Base-by-base conservation (phyloP, 192 early-diverging fungal species). In the Globomyces pollinis-pini region DNA sequence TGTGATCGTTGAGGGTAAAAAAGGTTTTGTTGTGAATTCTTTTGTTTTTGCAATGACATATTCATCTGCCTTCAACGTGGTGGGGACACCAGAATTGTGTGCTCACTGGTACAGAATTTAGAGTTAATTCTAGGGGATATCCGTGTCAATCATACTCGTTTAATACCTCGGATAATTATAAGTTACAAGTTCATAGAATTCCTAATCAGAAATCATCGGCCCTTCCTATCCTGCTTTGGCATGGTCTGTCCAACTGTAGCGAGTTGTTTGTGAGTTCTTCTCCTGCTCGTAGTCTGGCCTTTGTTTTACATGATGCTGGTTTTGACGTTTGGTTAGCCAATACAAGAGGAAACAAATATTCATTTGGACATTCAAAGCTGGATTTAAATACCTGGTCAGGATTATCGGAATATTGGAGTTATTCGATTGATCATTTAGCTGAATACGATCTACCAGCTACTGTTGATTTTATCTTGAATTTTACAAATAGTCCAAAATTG, bases 321-420 rank as follows among this genome's bases (percentile, higher is more conserved):
- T 94, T 86, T 68, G 92, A 94, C 65, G 90, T 95, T 1, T 95
- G 50, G 50, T 69, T 95, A 1, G 91, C 87, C 30, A 95, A 95
- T 62, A 77, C 81, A 31, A 83, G 92, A 29, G 92, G 91, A 20
- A 93, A 88, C 73, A 86, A 89, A 62, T 91, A 89, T 62, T 86
- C 86, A 36, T 84, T 88, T 62, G 84, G 84, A 50, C 91, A 95
- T 65, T 42, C 38, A 20, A 41, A 62, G 26, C 20, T 29, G 8
- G 50, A 47, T 7, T 45, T 41, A 12, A 62, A 80, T 35, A 72
- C 67, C 15, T 73, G 78, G 16, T 73, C 64, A n/a, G 44, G 28
- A 26, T 24, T 47, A 20, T 11, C 3, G n/a, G 76, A 85, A 0
- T 95, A 91, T 64, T 95, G 92, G 92, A 76, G 89, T 52, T 92